phyloP scores from a whole-genome alignment of 768 basidiomycete species.

The Russula lepida region DNA sequence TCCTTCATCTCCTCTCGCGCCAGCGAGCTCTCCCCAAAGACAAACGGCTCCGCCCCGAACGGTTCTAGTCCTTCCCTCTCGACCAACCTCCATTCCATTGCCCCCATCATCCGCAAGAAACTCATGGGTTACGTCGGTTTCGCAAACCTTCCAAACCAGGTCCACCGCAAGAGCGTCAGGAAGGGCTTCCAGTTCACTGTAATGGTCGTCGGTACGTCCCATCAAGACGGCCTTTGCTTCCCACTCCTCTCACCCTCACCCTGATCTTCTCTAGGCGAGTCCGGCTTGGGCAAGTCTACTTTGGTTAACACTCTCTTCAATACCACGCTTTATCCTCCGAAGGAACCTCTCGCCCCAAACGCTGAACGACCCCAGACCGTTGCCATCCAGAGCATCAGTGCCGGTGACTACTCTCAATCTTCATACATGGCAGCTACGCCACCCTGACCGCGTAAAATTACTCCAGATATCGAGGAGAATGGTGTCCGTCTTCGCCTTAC shows the following conservation, averaged over 20 bases:
- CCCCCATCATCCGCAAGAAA: constrained; percentile 69
- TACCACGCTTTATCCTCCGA: constrained; percentile 87
- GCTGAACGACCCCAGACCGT: constrained; percentile 88
- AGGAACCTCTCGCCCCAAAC: constrained; percentile 75
- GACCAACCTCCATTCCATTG: constrained; percentile 22
- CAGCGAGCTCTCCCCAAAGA: constrained; percentile 45
- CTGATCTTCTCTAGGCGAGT: constrained; percentile 62
- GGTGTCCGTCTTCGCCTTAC: constrained; percentile 94
- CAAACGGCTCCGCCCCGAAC: constrained; percentile 54
- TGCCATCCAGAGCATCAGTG: constrained; percentile 96
- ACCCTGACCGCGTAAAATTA: neutral
- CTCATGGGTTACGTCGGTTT: constrained; percentile 94
- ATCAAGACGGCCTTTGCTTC: constrained; percentile 18
- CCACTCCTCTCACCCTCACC: constrained; percentile 4
- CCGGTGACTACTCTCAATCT: constrained; percentile 47
- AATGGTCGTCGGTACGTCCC: constrained; percentile 93
- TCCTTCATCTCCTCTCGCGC: constrained; percentile 63
- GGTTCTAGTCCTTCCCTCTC: constrained; percentile 55
- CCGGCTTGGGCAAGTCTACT: constrained; percentile 97
- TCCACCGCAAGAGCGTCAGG: constrained; percentile 95
- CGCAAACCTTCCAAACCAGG: constrained; percentile 98
- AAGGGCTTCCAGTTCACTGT: constrained; percentile 98
- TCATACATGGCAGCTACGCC: neutral
- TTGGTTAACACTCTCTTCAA: constrained; percentile 99
- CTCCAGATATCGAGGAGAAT: constrained; percentile 94